phyloP scores from a whole-genome alignment of 23 red algal genomes.

The Gracilaria domingensis region DNA sequence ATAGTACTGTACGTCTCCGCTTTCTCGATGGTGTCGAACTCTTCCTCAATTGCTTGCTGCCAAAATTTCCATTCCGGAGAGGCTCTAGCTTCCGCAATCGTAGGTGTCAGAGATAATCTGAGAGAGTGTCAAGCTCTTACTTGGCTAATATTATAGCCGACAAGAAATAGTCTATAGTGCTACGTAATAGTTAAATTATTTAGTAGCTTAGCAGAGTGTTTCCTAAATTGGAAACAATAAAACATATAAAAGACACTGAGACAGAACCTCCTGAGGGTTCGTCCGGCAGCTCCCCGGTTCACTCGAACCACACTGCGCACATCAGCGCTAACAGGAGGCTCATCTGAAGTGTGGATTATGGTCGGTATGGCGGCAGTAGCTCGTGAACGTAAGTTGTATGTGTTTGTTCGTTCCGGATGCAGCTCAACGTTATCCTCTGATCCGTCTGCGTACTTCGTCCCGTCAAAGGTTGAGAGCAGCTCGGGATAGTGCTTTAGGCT shows the following conservation, averaged over 20 bases:
- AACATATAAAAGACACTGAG: no score
- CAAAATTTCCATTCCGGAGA: constrained; percentile 28
- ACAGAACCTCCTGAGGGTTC: no score
- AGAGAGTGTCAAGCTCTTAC: no score
- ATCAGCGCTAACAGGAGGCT: no score
- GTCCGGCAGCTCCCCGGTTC: no score
- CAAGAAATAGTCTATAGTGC: no score
- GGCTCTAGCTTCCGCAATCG: background rate
- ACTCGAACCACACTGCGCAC: no score
- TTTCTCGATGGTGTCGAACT: constrained; percentile 16
- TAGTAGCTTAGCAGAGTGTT: no score
- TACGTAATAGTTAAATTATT: no score
- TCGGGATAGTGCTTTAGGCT: constrained; percentile 16
- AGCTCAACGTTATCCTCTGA: background rate
- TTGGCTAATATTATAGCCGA: no score
- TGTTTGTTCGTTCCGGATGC: background rate
- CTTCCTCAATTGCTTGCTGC: constrained; percentile 33
- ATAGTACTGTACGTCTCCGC: background rate
- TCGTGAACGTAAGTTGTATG: background rate
- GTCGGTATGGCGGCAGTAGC: background rate
- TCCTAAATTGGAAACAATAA: no score
- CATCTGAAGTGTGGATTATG: constrained; percentile 19
- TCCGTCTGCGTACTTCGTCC: background rate
- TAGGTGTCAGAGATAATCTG: no score
- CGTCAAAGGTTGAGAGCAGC: background rate